These are phyloP conservation scores for Tolypocladium ovalisporum DNA, from an alignment of 2,329 filamentous ascomycete genomes.

Conservation along the genomic window DNA sequence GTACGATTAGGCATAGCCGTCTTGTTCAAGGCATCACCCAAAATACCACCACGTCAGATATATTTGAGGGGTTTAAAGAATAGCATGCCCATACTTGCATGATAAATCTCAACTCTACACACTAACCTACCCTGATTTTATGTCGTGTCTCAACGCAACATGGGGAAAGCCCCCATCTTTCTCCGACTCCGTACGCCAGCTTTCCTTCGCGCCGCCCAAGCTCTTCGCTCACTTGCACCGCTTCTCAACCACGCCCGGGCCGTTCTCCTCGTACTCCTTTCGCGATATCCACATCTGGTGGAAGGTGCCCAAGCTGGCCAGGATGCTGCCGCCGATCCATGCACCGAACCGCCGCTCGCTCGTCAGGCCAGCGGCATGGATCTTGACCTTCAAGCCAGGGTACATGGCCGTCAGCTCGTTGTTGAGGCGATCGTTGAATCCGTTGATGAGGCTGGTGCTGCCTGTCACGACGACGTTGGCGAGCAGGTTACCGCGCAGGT, in stretches of 20 bases:
- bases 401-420: constrained; percentile 72
- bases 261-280: constrained; percentile 97
- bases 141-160: background rate
- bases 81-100: background rate
- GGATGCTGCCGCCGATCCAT: constrained; percentile 94
- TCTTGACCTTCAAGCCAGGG: constrained; percentile 75
- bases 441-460: constrained; percentile 75
- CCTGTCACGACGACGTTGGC: constrained; percentile 90
- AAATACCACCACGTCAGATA: background rate
- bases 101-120: background rate
- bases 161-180: constrained; percentile 11
- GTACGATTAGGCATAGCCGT: background rate
- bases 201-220: constrained; percentile 4
- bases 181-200: constrained; percentile 25
- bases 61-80: too few species aligned
- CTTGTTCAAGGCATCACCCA: background rate
- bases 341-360: constrained; percentile 85
- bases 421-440: constrained; percentile 84
- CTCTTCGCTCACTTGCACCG: constrained; percentile 64
- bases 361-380: constrained; percentile 76
- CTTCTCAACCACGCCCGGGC: constrained; percentile 84
- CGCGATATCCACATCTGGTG: constrained; percentile 99
- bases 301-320: constrained; percentile 91
- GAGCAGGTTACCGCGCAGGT: constrained; percentile 72
- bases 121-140: background rate